phyloP scores from a whole-genome alignment of 148 eudicot genomes.

The Gaultheria prostrata region DNA sequence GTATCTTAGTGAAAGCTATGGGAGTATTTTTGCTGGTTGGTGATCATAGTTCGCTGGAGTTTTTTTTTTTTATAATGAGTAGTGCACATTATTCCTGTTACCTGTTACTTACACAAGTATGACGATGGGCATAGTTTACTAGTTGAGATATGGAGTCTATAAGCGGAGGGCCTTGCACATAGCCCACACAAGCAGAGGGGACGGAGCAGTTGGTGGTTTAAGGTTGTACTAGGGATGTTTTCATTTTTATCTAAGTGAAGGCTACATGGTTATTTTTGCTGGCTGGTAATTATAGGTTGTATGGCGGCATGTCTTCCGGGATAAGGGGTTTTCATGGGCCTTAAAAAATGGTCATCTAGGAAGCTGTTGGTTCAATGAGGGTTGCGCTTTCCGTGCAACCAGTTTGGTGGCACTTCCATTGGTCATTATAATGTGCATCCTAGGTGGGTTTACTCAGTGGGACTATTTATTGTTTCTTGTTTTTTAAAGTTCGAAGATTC shows the following conservation, averaged over 20 bases:
- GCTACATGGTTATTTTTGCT: not conserved
- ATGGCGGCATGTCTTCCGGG: not conserved
- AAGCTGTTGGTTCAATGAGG: not conserved
- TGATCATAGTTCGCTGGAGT: too few relatives aligned
- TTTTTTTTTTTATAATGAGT: too few relatives aligned
- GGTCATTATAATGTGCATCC: not conserved
- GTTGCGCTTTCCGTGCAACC: not conserved
- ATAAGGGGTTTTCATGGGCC: not conserved
- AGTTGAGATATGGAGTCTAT: too few relatives aligned
- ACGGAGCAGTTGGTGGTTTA: not conserved
- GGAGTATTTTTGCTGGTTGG: not conserved
- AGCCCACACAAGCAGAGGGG: too few relatives aligned
- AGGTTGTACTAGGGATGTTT: not conserved
- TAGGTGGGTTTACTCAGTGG: not conserved
- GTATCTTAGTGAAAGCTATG: not conserved
- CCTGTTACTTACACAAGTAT: too few relatives aligned
- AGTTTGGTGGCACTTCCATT: not conserved
- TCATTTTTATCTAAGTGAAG: not conserved
- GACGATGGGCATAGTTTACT: too few relatives aligned
- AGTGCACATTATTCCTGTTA: too few relatives aligned
- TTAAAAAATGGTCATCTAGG: not conserved
- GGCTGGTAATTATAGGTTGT: not conserved
- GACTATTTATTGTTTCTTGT: not conserved
- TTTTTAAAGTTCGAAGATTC: not conserved
- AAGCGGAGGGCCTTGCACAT: too few relatives aligned